A percentile compares a stretch with the other conserved stretches of the same genome.
phyloP scores from a whole-genome alignment of 164 flowering plant genomes.

The Vitis riparia region DNA sequence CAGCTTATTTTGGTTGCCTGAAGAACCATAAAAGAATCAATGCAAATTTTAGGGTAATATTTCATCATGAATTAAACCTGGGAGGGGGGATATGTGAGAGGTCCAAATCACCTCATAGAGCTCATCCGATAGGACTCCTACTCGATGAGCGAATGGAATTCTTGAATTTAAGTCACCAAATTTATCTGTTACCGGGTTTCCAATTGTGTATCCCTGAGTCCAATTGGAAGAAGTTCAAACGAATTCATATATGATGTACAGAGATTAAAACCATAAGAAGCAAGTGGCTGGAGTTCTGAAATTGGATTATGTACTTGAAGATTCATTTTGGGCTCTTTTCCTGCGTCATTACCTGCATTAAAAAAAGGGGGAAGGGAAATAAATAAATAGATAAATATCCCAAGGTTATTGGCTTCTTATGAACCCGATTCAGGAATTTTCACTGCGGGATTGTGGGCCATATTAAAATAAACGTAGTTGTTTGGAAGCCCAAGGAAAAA shows the following conservation, averaged over 20 bases:
- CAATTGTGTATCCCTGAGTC: constrained; percentile 49
- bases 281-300: neutral
- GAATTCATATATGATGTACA: neutral
- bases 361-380: neutral
- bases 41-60: no score
- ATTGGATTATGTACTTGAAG: neutral
- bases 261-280: no score
- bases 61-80: no score
- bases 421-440: no score
- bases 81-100: no score
- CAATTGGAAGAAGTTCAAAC: neutral
- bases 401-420: no score
- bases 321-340: constrained; percentile 7
- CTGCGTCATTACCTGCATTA: constrained; percentile 19
- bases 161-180: constrained; percentile 11
- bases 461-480: no score
- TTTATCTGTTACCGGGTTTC: constrained; percentile 32
- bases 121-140: constrained; percentile 50
- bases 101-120: constrained; percentile 39
- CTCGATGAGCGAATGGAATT: constrained; percentile 38
- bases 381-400: no score
- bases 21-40: neutral
- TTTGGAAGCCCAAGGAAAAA: no score
- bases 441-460: no score
- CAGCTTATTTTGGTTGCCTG: constrained; percentile 27